Base-by-base conservation (phyloP, 2,329 filamentous ascomycete genomes). In the Ambrosiella xylebori region DNA sequence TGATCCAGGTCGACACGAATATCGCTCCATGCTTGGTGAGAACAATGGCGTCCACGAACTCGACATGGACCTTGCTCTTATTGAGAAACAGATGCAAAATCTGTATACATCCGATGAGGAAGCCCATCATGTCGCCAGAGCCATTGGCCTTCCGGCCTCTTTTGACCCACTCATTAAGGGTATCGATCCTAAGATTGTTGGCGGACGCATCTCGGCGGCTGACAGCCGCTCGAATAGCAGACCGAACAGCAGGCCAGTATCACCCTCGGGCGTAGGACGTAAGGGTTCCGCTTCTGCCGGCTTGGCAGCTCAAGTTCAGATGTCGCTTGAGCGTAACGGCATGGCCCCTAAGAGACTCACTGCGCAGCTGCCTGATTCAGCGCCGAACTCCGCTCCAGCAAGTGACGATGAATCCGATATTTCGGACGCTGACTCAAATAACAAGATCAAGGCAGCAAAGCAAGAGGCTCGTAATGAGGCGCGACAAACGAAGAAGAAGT, bases 1-100 rank as follows among this genome's bases (percentile, higher is more conserved):
- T 57, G 88, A 95, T 64, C 83, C 87, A 5, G 76, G 74, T 13
- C 79, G 89, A 39, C 82, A 85, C 63, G 85, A 82, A 50, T 95
- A 95, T 67, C 76, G 83, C 56, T 79, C 84, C 57, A 88, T 95
- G 69, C 73, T 95, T 8, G 80, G 85, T 56, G 77, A 85, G 64
- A 76, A 71, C 7, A 67, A 73, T 50, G 77, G 77, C 39, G 74
- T 73, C 54, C 79, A 82, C 64, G 79, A 81, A 65, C 77, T 77
- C 61, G 76, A 81, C 60, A 76, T 73, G 66, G 75, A 77, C 59
- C 71, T 71, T 41, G 75, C 72, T 63, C 75, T 72, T 63, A 68
- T 71, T 7, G 80, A 79, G 65, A 56, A 59, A 40, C 74, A 79
- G 63, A 71, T 80, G 17, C 77, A 81, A 66, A 70, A 74, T 1